These are phyloP conservation scores for Pisolithus thermaeus DNA, from an alignment of 1,284 basidiomycete genomes.

Conservation along the genomic window DNA sequence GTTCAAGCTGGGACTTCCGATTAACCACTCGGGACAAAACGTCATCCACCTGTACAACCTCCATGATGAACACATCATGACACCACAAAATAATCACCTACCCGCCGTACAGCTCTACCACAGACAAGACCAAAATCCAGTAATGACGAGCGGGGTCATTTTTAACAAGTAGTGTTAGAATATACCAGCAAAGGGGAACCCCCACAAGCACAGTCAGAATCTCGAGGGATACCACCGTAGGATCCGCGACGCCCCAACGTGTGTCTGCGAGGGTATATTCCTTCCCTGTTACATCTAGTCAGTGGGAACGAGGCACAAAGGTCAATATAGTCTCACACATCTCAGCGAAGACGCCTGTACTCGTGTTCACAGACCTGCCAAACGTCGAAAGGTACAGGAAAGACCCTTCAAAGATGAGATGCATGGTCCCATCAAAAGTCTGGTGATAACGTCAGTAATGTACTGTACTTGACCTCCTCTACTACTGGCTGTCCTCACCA, in stretches of 20 bases:
- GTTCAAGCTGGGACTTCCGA: slow-evolving; percentile 64
- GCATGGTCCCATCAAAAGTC: slow-evolving; percentile 75
- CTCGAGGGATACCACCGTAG: slow-evolving; percentile 76
- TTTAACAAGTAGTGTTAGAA: slow-evolving; percentile 56
- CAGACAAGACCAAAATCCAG: slow-evolving; percentile 73
- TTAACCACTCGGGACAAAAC: slow-evolving; percentile 80
- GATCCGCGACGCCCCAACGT: slow-evolving; percentile 74
- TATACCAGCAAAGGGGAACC: slow-evolving; percentile 65
- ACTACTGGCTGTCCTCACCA: slow-evolving; percentile 37
- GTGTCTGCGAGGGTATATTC: slow-evolving; percentile 75
- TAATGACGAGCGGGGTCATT: slow-evolving; percentile 68
- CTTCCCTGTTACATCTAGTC: slow-evolving; percentile 33
- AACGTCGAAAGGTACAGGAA: slow-evolving; percentile 73
- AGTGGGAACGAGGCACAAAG: neutral
- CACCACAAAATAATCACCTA: slow-evolving; percentile 26
- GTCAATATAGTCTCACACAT: slow-evolving; percentile 49
- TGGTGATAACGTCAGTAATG: slow-evolving; percentile 21
- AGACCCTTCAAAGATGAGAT: slow-evolving; percentile 73
- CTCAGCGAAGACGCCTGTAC: slow-evolving; percentile 63
- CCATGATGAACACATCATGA: neutral
- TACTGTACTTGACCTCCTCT: neutral
- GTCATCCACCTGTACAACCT: slow-evolving; percentile 64
- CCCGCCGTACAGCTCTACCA: slow-evolving; percentile 75
- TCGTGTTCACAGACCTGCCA: slow-evolving; percentile 66
- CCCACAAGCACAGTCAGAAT: slow-evolving; percentile 76